These are phyloP conservation scores for Brassica cretica DNA, from an alignment of 345 rosid genomes.

Conservation along the genomic window DNA sequence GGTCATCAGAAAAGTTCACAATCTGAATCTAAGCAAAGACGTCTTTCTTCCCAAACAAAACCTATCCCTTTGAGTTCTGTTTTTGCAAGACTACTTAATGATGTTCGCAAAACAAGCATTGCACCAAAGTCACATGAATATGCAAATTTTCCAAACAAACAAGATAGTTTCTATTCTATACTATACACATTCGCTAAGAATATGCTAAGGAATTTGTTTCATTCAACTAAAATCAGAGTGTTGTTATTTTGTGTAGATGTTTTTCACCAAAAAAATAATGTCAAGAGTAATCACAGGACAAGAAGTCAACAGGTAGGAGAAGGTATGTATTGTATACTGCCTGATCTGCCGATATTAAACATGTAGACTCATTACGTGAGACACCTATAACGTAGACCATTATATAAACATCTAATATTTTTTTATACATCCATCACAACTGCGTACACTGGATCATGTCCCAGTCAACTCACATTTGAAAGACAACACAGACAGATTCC, in stretches of 20 bases:
- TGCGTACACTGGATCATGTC: neutral
- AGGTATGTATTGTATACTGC: neutral
- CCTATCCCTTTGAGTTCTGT: neutral
- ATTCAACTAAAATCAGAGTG: too few species aligned
- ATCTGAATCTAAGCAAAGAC: neutral
- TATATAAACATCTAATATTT: too few species aligned
- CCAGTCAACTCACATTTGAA: neutral
- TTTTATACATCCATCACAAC: neutral
- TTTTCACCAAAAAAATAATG: neutral
- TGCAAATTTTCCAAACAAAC: too few species aligned
- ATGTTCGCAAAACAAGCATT: neutral
- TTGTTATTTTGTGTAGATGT: neutral
- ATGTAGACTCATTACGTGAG: neutral
- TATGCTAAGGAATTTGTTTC: too few species aligned
- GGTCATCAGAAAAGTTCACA: neutral
- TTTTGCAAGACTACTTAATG: neutral
- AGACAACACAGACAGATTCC: neutral
- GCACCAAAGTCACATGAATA: neutral
- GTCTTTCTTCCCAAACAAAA: neutral
- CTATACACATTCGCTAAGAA: neutral
- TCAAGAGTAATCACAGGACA: neutral
- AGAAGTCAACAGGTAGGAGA: neutral
- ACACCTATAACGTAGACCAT: neutral
- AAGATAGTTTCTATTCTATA: neutral
- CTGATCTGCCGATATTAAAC: too few species aligned